Percentiles rank a stretch among this genome's conserved stretches.
Evolutionary conservation across 208 protist genomes (phyloP).

Genomic region (Acanthamoeba royreba): DNA sequence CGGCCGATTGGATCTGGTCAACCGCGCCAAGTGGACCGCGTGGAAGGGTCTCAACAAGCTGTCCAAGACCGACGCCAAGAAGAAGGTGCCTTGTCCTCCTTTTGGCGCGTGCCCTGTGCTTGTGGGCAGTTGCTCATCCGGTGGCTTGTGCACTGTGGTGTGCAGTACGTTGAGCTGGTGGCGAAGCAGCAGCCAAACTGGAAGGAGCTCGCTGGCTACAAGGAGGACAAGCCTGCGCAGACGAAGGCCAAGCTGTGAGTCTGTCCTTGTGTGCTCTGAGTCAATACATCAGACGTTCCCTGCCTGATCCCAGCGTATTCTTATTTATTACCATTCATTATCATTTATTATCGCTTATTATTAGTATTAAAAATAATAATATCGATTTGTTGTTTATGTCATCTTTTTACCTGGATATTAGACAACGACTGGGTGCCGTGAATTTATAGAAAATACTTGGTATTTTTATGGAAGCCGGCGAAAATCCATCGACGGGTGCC

Average conservation of each 20-base stretch:
- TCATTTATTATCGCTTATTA: too few relatives aligned
- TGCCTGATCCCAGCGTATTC: too few relatives aligned
- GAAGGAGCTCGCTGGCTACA: constrained; percentile 29
- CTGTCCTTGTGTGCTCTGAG: too few relatives aligned
- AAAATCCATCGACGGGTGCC: too few relatives aligned
- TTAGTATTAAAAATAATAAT: too few relatives aligned
- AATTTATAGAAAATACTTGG: too few relatives aligned
- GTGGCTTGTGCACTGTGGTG: background rate
- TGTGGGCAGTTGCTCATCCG: background rate
- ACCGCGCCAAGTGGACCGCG: constrained; percentile 84
- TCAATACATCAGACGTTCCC: too few relatives aligned
- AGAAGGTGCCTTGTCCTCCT: background rate
- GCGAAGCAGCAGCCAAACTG: constrained; percentile 18
- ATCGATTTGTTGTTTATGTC: too few relatives aligned
- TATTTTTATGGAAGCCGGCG: too few relatives aligned
- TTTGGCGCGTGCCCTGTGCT: background rate
- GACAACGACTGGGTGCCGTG: too few relatives aligned
- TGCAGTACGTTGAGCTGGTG: constrained; percentile 27
- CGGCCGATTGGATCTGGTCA: background rate
- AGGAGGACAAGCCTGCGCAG: background rate
- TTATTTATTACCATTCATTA: too few relatives aligned
- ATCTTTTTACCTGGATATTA: too few relatives aligned
- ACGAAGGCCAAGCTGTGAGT: constrained; percentile 12
- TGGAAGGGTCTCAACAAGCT: background rate
- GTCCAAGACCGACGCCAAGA: constrained; percentile 36